These are phyloP conservation scores for Basidiobolus heterosporus DNA, from an alignment of 371 early-diverging fungal genomes.

Conservation along the genomic window DNA sequence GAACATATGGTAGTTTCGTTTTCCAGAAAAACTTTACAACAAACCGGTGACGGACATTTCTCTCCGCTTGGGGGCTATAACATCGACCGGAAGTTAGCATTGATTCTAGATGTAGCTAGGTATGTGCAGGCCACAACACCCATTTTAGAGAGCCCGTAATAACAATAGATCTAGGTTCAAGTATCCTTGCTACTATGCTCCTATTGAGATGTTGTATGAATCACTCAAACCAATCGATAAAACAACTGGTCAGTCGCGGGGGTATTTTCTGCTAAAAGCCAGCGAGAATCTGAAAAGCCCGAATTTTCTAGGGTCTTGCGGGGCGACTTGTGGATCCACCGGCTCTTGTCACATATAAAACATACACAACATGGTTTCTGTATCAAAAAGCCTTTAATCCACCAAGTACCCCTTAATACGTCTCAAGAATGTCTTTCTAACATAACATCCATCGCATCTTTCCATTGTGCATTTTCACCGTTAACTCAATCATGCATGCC, in stretches of 20 bases:
- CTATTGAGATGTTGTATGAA: conserved; percentile 50
- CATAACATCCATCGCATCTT: too few relatives aligned
- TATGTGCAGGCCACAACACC: conserved; percentile 8
- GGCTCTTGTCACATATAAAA: too few relatives aligned
- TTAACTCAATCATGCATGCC: too few relatives aligned
- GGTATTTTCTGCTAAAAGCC: conserved; percentile 53
- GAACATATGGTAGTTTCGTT: conserved; percentile 79
- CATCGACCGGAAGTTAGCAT: conserved; percentile 37
- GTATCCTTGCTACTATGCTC: conserved; percentile 70
- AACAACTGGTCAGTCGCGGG: conserved; percentile 64
- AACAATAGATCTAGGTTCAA: conserved; percentile 33
- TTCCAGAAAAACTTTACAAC: conserved; percentile 55
- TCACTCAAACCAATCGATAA: conserved; percentile 64
- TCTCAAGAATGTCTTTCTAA: too few relatives aligned
- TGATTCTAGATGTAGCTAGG: conserved; percentile 65
- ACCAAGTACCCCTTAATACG: too few relatives aligned
- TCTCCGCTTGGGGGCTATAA: conserved; percentile 37
- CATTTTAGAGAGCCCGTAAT: not conserved
- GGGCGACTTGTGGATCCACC: too few relatives aligned
- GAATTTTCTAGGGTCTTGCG: too few relatives aligned
- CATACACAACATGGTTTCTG: too few relatives aligned
- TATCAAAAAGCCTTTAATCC: too few relatives aligned
- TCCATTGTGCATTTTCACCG: too few relatives aligned
- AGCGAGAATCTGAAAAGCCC: too few relatives aligned
- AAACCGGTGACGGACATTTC: conserved; percentile 61